Evolutionary conservation across 1,139 yeast species (phyloP).

Genomic region (Arxiozyma slooffiae): DNA sequence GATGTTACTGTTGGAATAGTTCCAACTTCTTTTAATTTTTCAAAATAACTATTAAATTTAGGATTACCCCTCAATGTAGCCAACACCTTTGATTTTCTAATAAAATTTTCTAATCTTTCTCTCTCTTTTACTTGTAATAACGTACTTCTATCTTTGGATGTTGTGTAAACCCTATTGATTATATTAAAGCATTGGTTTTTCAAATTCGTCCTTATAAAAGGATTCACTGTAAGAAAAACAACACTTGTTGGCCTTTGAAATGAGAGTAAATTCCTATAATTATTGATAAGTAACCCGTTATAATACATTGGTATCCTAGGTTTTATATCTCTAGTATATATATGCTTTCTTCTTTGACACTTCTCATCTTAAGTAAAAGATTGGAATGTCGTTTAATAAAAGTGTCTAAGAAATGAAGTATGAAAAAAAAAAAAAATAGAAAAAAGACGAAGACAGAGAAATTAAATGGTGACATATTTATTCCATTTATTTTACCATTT

Average conservation of each 20-base stretch:
- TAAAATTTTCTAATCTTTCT: conserved; percentile 18
- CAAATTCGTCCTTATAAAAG: background rate
- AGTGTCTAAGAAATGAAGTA: no score
- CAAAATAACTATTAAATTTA: conserved; percentile 19
- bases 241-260: no score
- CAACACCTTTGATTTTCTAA: conserved; percentile 19
- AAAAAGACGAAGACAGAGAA: background rate
- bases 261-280: background rate
- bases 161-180: background rate
- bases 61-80: conserved; percentile 18
- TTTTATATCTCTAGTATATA: background rate
- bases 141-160: background rate
- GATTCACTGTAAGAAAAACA: no score
- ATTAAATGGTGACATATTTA: background rate
- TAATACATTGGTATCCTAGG: background rate
- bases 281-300: background rate
- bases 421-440: no score
- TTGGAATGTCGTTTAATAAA: background rate
- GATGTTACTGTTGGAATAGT: conserved; percentile 66
- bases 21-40: conserved; percentile 33
- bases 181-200: background rate
- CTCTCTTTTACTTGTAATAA: conserved; percentile 3
- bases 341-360: background rate
- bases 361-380: background rate
- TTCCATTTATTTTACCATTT: background rate